Base-by-base conservation (phyloP, 1,139 yeast species). In the Eremothecium sinecaudum region DNA sequence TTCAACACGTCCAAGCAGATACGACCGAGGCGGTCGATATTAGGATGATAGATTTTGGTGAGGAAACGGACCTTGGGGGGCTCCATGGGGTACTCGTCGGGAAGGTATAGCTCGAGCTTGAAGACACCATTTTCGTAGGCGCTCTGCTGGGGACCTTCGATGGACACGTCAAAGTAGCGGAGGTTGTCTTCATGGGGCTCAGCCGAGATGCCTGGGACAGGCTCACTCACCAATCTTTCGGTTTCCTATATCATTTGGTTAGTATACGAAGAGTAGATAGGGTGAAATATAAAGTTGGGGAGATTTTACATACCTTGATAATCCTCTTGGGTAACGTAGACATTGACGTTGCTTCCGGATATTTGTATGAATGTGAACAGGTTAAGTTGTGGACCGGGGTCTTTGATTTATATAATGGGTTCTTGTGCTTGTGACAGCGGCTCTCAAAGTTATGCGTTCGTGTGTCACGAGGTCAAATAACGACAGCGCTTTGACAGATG, bases 171-270 rank as follows among this genome's bases (percentile, higher is more conserved):
- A 53, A 90, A 90, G 58, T 90, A 84, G 45, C 98, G 73, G 48
- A 90, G 67, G 58, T 90, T 90, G 43, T 86, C 95, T 40, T 87
- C 97, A 44, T 82, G 92, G 4, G 98, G 98, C 29, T 66, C 72
- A 2, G 98, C 98, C 1, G 79, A 71, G 51, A 90, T 92, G 2
- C 98, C 98, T 1, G 96, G 94, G 2, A 90, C 97, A 0, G 98
- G 98, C 51, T 92, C 98, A 24, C 87, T 76, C 24, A 80, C 80
- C 31, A 90, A 66, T 45, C 96, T 69, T 57, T 90, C 95, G 6
- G 97, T 87, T 63, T 92, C 98, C 77, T 73, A 33, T n/a, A 7
- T 23, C 7, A 15, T 19, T 10, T 9, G 21, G 30, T 27, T 27
- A 27, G 30, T 27, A 18, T 4, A 18, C 4, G 19, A 19, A 16